Evolutionary conservation across 441 rosid species (phyloP), one percentile per base, ranked within the genome.

Genomic region (Brassica balearica): DNA sequence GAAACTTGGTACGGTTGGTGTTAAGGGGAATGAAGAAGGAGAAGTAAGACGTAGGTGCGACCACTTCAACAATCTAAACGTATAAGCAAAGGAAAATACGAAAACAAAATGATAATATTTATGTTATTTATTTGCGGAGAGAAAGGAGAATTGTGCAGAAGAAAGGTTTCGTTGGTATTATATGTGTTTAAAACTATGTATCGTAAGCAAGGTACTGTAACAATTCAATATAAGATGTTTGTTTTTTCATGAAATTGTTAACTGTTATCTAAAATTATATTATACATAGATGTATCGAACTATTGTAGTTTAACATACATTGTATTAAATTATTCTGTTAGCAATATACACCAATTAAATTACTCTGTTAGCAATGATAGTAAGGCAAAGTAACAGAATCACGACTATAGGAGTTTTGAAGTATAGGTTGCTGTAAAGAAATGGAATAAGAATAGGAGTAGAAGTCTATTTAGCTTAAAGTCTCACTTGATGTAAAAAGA

Each of bases 11-110:
- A 22, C 53, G 17, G 65, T 63, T 36, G 75, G 75, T 9, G 82
- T 88, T 38, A 90, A 90, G 77, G 84, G 85, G 0, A 87, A 83
- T 10, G 53, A 51, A 7, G 71, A 82, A 55, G 94, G 92, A 69
- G 90, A 90, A 66, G 81, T 90, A 60, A 85, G 94, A 72, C 84
- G 72, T 43, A 79, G 86, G 66, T 88, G 92, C 67, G 92, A 90
- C 71, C 77, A 83, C 27, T 85, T 88, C 74, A 90, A 88, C 70
- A 70, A 70, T 19, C 72, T 80, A 43, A 9, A 80, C 48, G 71
- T 12, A 23, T 82, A 38, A 36, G 14, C 12, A 46, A 67, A 22
- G 58, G 58, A 68, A 55, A 20, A 56, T 25, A 56, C 4, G 25
- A 17, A 56, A 3, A 58, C 27, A 17, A 12, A 11, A 14, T 20